Conservation (phyloP, 495 filamentous ascomycete species). For the Amorphotheca resinae region DNA sequence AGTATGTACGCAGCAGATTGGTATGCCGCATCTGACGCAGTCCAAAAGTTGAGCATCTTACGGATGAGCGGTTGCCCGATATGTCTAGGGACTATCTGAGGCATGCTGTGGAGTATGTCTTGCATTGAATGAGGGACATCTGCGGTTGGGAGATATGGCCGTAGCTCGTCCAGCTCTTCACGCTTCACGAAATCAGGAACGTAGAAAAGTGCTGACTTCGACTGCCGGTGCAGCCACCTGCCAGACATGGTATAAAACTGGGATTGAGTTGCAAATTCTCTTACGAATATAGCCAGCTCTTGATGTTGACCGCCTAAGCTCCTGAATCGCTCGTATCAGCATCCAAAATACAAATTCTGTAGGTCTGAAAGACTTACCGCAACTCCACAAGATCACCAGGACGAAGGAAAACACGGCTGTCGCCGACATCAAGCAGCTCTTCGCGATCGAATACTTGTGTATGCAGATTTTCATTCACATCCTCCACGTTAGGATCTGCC, state of each 20-base stretch:
- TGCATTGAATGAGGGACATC: constrained; percentile 26
- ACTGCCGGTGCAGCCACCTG: constrained; percentile 51
- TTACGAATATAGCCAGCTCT: constrained; percentile 57
- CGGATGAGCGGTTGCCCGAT: constrained; percentile 35
- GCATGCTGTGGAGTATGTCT: constrained; percentile 35
- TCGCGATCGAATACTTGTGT: constrained; percentile 25
- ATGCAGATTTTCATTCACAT: constrained; percentile 22
- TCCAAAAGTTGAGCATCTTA: constrained; percentile 39
- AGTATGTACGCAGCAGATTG: constrained; percentile 36
- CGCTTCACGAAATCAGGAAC: constrained; percentile 50
- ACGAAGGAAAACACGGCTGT: constrained; percentile 32
- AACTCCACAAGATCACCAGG: constrained; percentile 67
- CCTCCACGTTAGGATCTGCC: constrained; percentile 21
- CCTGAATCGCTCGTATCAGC: constrained; percentile 8
- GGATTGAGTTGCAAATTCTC: constrained; percentile 42
- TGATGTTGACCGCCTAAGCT: constrained; percentile 28
- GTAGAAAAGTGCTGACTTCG: constrained; percentile 40
- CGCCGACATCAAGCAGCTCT: constrained; percentile 27
- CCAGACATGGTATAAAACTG: constrained; percentile 67
- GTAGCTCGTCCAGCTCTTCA: constrained; percentile 43
- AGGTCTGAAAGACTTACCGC: constrained; percentile 25
- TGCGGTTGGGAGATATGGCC: constrained; percentile 47
- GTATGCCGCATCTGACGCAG: constrained; percentile 38
- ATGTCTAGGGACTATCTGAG: constrained; percentile 38
- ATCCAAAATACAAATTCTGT: background rate